A percentile compares a stretch with the other conserved stretches of the same genome.
phyloP scores from a whole-genome alignment of 805 yeast genomes.

The Wickerhamiella hasegawae region DNA sequence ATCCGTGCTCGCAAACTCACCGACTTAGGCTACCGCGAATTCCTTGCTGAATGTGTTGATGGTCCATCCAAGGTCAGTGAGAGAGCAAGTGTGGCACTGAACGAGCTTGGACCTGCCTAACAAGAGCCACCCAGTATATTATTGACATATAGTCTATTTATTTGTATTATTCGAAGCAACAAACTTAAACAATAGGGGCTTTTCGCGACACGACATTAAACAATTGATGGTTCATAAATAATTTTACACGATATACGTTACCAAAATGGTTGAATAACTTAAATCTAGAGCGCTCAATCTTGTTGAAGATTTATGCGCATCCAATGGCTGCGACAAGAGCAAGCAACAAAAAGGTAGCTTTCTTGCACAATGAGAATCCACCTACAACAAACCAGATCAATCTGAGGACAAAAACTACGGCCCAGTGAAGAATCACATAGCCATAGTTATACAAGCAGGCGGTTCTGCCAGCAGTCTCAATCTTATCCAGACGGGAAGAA shows the following conservation, averaged over 20 bases:
- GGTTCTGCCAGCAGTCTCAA: conserved; percentile 6
- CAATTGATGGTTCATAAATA: too few species aligned
- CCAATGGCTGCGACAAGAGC: not conserved
- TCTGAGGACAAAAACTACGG: conserved; percentile 12
- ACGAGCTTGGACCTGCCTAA: not conserved
- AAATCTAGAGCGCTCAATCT: not conserved
- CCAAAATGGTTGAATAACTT: not conserved
- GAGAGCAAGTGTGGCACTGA: not conserved
- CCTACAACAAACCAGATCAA: conserved; percentile 11
- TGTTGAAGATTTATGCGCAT: not conserved
- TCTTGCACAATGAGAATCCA: not conserved
- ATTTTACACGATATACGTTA: too few species aligned
- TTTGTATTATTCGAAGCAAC: too few species aligned
- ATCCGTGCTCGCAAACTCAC: not conserved
- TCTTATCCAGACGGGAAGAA: conserved; percentile 13
- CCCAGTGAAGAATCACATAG: conserved; percentile 13
- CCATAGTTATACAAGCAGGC: conserved; percentile 5
- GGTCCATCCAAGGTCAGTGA: not conserved
- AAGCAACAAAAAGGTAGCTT: not conserved
- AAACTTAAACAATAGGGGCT: too few species aligned
- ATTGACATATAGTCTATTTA: too few species aligned
- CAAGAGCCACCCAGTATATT: too few species aligned
- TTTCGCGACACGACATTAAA: too few species aligned
- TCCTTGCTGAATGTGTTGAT: not conserved
- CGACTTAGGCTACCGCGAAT: not conserved